Evolutionary conservation across 83 land plant species (phyloP), one percentile per base, ranked within the genome.

Genomic region (Larix sibirica): DNA sequence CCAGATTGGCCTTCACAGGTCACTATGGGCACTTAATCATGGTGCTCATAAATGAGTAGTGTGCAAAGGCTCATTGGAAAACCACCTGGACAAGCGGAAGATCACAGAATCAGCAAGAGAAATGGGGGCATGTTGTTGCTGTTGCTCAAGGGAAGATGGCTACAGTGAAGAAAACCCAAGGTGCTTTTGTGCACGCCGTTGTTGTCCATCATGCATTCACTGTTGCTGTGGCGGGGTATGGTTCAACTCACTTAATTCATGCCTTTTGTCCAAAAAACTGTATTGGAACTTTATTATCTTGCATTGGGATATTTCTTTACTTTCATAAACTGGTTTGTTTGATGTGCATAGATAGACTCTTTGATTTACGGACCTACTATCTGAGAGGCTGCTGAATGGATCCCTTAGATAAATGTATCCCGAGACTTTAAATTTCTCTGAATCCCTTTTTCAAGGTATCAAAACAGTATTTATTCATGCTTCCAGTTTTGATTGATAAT

Each of bases 91-190:
- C 74, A 69, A 71, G 54, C 17, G 17, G 76, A 71, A 71, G 42
- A 23, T 33, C 6, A 40, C n/a, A 71, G n/a, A 71, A 71, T 71
- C 76, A 71, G 42, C 23, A 18, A 6, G 54, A 17, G 76, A 40
- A 71, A 71, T 71, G 76, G 76, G 76, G n/a, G 76, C 40, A 40
- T 71, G 76, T 71, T 71, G 76, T 40, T 71, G 54, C 76, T 71
- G 76, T 47, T 71, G 54, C 76, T 71, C 21, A n/a, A 71, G 76
- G 42, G 50, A 42, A 40, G 76, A 71, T 71, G 76, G n/a, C 40
- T 71, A 71, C 42, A 40, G 40, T 40, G 71, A 31, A 5, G 54
- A 42, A 70, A 20, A 44, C 33, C 3, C 23, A 42, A 23, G 76
- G 42, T 20, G 44, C 50, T 16, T 42, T 18, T 71, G 76, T 23